Conservation (phyloP, 306 rosid genomes). For the Ceratonia siliqua region DNA sequence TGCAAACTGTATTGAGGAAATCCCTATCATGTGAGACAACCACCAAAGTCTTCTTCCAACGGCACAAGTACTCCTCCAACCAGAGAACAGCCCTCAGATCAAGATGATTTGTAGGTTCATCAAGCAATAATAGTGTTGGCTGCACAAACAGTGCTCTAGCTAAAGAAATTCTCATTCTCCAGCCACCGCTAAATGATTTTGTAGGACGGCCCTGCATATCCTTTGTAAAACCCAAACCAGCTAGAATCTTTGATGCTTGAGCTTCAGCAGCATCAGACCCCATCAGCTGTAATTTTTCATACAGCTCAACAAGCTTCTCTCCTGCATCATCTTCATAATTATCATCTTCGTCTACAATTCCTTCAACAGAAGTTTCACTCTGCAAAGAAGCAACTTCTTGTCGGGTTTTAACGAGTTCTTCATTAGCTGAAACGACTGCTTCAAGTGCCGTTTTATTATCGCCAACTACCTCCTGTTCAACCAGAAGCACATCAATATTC, state of each 20-base stretch:
- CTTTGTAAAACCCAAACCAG: conserved; percentile 65
- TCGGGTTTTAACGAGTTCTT: conserved; percentile 52
- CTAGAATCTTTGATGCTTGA: conserved; percentile 63
- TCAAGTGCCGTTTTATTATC: conserved; percentile 53
- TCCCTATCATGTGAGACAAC: conserved; percentile 64
- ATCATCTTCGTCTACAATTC: conserved; percentile 27
- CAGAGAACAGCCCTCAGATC: conserved; percentile 65
- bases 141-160: conserved; percentile 64
- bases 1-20: conserved; percentile 58
- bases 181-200: conserved; percentile 62
- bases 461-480: conserved; percentile 63
- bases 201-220: conserved; percentile 60
- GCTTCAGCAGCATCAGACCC: conserved; percentile 64
- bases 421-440: conserved; percentile 67
- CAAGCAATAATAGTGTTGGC: conserved; percentile 58
- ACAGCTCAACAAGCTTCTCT: conserved; percentile 58
- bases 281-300: conserved; percentile 46
- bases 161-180: conserved; percentile 59
- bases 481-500: conserved; percentile 66
- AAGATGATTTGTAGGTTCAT: conserved; percentile 58
- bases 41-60: conserved; percentile 61
- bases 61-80: conserved; percentile 61
- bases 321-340: conserved; percentile 42
- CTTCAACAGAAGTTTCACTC: conserved; percentile 38
- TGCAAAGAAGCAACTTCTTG: conserved; percentile 52